A percentile compares a stretch with the other conserved stretches of the same genome.
Conservation (phyloP, 805 yeast genomes). For the Saturnispora sekii region DNA sequence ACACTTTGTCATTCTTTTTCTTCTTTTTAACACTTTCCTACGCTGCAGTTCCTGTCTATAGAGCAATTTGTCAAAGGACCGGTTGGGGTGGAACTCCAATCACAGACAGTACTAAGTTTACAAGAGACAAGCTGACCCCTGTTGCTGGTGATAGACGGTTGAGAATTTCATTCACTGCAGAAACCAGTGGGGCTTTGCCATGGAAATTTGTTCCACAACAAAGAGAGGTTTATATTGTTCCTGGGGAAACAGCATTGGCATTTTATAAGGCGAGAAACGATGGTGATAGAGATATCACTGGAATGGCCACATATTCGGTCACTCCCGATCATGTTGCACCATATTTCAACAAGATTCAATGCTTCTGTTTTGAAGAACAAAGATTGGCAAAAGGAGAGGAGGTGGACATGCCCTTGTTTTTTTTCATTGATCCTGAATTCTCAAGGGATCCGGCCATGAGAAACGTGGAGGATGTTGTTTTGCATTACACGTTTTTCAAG, state of each 20-base stretch:
- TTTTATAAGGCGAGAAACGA: slow-evolving; percentile 86
- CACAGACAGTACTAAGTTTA: slow-evolving; percentile 70
- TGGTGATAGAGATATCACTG: slow-evolving; percentile 83
- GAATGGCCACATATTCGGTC: slow-evolving; percentile 97
- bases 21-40: slow-evolving; percentile 70
- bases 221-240: slow-evolving; percentile 81
- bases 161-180: slow-evolving; percentile 81
- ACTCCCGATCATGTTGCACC: slow-evolving; percentile 96
- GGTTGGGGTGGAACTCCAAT: slow-evolving; percentile 96
- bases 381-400: slow-evolving; percentile 90
- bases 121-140: slow-evolving; percentile 80
- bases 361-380: slow-evolving; percentile 98
- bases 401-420: slow-evolving; percentile 97
- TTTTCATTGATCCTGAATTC: slow-evolving; percentile 93
- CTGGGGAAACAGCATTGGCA: slow-evolving; percentile 96
- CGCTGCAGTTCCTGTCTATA: slow-evolving; percentile 85
- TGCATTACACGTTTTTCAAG: slow-evolving; percentile 88
- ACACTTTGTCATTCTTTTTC: slow-evolving; percentile 58
- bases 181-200: slow-evolving; percentile 80
- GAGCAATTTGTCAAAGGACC: slow-evolving; percentile 86
- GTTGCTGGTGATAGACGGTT: slow-evolving; percentile 79
- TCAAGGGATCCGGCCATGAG: slow-evolving; percentile 89
- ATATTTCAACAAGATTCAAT: slow-evolving; percentile 93
- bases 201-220: slow-evolving; percentile 96
- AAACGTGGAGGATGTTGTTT: slow-evolving; percentile 77